Evolutionary conservation across 202 grass and related monocot species (phyloP), one percentile per base, ranked within the genome.

Genomic region (Schoenoplectus triqueter): DNA sequence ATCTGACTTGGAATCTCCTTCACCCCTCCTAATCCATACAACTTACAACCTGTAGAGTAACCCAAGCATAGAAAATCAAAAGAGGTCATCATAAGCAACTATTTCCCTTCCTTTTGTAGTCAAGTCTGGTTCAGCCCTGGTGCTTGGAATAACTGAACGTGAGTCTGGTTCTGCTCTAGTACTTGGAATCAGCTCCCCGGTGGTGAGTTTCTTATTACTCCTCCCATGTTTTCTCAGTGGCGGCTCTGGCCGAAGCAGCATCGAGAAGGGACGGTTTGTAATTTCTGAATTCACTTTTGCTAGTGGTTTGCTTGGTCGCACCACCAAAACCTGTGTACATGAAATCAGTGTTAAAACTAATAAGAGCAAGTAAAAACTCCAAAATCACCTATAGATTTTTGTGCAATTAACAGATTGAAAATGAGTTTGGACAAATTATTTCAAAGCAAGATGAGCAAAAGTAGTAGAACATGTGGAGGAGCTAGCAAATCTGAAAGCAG

Each of bases 81-180:
- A 94, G 11, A 97, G 88, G 88, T 97, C 91, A 88, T 97, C 94
- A 57, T 97, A 97, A 52, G 88, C 94, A 19, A 97, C 77, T 66
- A 97, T 90, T 80, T 97, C 94, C 52, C 94, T 88, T 0, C 84
- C 79, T 69, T 88, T 87, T 42, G 62, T 81, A 68, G 75, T 15
- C 7, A 55, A 57, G 71, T 86, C 72, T 72, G 87, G 40, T 67
- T 64, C 87, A 81, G 47, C 45, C 73, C 82, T 89, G 51, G 78
- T 83, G 40, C 44, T 85, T 6, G 42, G 66, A 42, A 70, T 62
- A 60, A 54, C 22, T 22, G 81, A 88, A 82, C 78, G 59, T 62
- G 66, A 66, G 22, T 48, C 42, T 9, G 7, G 45, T 51, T 51
- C 56, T 46, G 71, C 77, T 47, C 64, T 66, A 6, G 62, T 76